Conservation (phyloP, 495 filamentous ascomycete species). For the Tirmania nivea region DNA sequence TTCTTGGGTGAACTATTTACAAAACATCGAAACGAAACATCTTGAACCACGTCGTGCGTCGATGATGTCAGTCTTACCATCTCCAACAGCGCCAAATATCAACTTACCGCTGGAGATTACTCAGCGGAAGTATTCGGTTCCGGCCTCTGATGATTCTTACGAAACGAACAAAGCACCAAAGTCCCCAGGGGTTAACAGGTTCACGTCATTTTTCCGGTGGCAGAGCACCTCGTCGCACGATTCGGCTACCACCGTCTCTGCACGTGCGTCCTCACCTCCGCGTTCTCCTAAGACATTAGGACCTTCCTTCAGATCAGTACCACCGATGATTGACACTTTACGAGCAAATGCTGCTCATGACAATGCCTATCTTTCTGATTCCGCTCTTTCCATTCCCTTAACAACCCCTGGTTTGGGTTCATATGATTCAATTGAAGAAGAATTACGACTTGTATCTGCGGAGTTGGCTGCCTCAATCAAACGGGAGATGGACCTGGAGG, state of each 20-base stretch:
- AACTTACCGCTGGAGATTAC: conserved; percentile 17
- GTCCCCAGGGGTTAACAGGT: conserved; percentile 34
- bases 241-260: conserved; percentile 42
- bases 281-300: conserved; percentile 35
- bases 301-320: conserved; percentile 11
- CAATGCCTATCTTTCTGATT: conserved; percentile 10
- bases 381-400: conserved; percentile 23
- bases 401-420: conserved; percentile 26
- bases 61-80: conserved; percentile 8
- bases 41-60: conserved; percentile 1
- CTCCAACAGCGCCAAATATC: conserved; percentile 8
- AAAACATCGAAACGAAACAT: conserved; percentile 3
- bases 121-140: conserved; percentile 11
- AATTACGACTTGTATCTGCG: conserved; percentile 74
- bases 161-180: conserved; percentile 28
- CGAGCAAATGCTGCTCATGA: neutral
- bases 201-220: conserved; percentile 52
- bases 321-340: neutral
- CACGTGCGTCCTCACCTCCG: conserved; percentile 34
- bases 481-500: conserved; percentile 91
- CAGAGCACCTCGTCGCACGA: conserved; percentile 35
- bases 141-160: conserved; percentile 16
- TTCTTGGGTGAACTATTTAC: conserved; percentile 12
- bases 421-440: conserved; percentile 70
- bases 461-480: conserved; percentile 83